Percentiles rank a stretch among this genome's conserved stretches.
These are phyloP conservation scores for Hydnomerulius pinastri DNA, from an alignment of 768 basidiomycete genomes.

Conservation along the genomic window DNA sequence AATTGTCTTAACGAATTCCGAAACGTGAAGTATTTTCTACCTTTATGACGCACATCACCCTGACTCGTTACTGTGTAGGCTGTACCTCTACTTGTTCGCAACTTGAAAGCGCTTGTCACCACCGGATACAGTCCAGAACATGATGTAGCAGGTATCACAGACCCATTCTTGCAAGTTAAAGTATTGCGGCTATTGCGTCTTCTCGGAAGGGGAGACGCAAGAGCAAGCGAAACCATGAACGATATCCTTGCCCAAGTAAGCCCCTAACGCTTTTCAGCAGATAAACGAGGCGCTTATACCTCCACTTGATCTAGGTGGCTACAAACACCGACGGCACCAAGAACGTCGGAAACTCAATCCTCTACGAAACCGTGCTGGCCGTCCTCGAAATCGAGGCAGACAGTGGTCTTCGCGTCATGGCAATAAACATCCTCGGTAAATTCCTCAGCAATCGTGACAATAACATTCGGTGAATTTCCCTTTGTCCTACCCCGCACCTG, in stretches of 20 bases:
- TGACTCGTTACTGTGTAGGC: slow-evolving; percentile 51
- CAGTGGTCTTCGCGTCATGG: slow-evolving; percentile 94
- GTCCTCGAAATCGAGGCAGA: slow-evolving; percentile 98
- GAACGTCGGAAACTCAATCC: slow-evolving; percentile 96
- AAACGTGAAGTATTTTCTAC: slow-evolving; percentile 58
- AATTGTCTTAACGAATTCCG: slow-evolving; percentile 82
- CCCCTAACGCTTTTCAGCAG: neutral
- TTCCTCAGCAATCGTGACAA: slow-evolving; percentile 98
- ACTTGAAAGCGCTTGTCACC: slow-evolving; percentile 91
- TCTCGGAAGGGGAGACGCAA: slow-evolving; percentile 82
- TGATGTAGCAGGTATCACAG: slow-evolving; percentile 98
- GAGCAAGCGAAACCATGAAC: slow-evolving; percentile 96
- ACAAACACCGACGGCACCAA: slow-evolving; percentile 98
- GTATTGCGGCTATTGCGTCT: slow-evolving; percentile 84
- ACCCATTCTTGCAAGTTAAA: slow-evolving; percentile 94
- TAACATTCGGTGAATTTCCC: slow-evolving; percentile 81
- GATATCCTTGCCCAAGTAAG: slow-evolving; percentile 93
- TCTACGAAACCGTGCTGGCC: slow-evolving; percentile 96
- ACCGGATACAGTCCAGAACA: slow-evolving; percentile 99
- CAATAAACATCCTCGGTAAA: slow-evolving; percentile 98
- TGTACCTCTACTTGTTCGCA: slow-evolving; percentile 90
- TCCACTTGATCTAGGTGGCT: slow-evolving; percentile 70
- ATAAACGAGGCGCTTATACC: neutral
- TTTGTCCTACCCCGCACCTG: neutral
- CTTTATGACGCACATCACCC: slow-evolving; percentile 1